Conservation (phyloP, 306 rosid species). For the Trichosanthes truncata region DNA sequence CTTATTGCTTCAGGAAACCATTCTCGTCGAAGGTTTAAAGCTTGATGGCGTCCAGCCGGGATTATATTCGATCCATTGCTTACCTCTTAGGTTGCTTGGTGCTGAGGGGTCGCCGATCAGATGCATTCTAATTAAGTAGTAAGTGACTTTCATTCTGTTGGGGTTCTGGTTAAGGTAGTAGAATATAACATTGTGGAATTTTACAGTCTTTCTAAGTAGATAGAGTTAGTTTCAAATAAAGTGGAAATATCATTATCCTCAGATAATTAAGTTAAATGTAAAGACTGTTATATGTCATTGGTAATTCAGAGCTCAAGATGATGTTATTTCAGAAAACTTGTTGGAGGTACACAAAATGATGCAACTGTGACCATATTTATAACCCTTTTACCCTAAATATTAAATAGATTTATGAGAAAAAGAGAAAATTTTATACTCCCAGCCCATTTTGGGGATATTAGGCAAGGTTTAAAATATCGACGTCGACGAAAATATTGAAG, state of each 20-base stretch:
- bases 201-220: not conserved
- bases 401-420: not conserved
- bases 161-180: not conserved
- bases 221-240: not conserved
- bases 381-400: not conserved
- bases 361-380: not conserved
- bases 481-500: no score
- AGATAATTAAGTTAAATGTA: not conserved
- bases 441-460: not conserved
- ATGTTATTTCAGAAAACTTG: not conserved
- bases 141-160: not conserved
- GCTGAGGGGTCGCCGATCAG: slow-evolving; percentile 70
- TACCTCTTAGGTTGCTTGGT: slow-evolving; percentile 73
- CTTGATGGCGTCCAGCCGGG: slow-evolving; percentile 57
- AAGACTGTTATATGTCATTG: not conserved
- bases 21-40: slow-evolving; percentile 63
- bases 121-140: slow-evolving; percentile 55
- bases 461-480: no score
- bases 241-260: not conserved
- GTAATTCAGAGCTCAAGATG: not conserved
- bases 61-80: slow-evolving; percentile 51
- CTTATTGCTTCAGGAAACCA: slow-evolving; percentile 41
- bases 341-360: not conserved
- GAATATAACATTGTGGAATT: not conserved
- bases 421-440: not conserved